Base-by-base conservation (phyloP, 2,329 filamentous ascomycete species). In the Sclerotinia sclerotiorum region DNA sequence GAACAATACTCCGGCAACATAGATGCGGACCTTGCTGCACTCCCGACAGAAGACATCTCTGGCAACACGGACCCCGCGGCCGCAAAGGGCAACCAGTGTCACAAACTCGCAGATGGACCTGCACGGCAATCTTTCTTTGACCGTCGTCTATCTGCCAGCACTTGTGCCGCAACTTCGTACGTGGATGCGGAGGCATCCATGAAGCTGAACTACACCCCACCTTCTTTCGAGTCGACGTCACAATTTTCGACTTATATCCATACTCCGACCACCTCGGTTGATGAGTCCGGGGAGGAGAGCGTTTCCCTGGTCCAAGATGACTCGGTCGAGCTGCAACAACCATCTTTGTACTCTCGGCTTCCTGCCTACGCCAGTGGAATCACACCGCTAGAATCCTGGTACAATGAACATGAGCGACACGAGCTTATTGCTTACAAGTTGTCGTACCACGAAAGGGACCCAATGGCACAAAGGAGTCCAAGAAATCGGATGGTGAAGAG, bases 381-480 rank as follows among this genome's bases (percentile, higher is more conserved):
- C 11, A 60, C 42, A n/a, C 51, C 64, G 8, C 27, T 60, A 15
- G 10, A 51, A 15, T 60, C 42, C 29, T 66, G 64, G 64, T 35
- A 49, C 17, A 5, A 51, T 21, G 49, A 24, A 15, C 52, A 19
- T 49, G 54, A 66, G 35, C 29, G 54, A n/a, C 54, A 66, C 15
- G 64, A 66, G 52, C 21, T 48, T 32, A 60, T 58, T 27, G 64
- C 54, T 4, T 49, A 29, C 19, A 39, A 5, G 3, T 17, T 64
- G 10, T 64, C 35, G 5, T 24, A 64, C 13, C 17, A 35, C 5
- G 1, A 2, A 51, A 39, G 11, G 6, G 48, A 64, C 42, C 35
- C 49, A 15, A 39, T 27, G 4, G 49, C 8, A 51, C 21, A 44
- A 21, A 24, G 11, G 24, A 21, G 17, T 21, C 15, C 6, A 44